phyloP scores from a whole-genome alignment of 2,329 filamentous ascomycete species.

The Emericellopsis cladophorae region DNA sequence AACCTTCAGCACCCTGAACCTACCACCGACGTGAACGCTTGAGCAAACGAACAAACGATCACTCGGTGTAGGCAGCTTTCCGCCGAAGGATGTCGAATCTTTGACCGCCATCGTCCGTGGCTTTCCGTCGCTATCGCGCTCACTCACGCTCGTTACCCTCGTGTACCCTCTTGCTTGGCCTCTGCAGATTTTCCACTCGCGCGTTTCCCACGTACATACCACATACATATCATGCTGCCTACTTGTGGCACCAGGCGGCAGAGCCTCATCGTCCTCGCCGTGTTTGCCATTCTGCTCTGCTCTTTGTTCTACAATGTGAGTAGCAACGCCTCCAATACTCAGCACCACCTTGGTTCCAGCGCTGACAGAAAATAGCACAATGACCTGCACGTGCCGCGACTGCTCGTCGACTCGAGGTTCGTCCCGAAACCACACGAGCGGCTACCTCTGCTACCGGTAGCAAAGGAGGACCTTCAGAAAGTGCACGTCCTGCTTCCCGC shows the following conservation, averaged over 20 bases:
- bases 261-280: slow-evolving; percentile 1
- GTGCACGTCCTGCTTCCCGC: slow-evolving; percentile 14
- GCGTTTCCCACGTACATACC: too few species aligned
- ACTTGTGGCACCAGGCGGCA: slow-evolving; percentile 1
- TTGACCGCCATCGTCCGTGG: too few species aligned
- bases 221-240: background rate
- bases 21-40: too few species aligned
- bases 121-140: too few species aligned
- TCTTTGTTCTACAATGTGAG: slow-evolving; percentile 1
- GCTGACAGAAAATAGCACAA: background rate
- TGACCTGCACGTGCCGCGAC: background rate
- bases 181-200: too few species aligned
- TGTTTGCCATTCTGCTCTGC: slow-evolving; percentile 1
- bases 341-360: too few species aligned
- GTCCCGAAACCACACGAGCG: slow-evolving; percentile 1
- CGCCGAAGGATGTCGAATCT: too few species aligned
- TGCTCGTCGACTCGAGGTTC: background rate
- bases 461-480: slow-evolving; percentile 1
- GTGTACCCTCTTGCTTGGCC: too few species aligned
- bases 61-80: too few species aligned
- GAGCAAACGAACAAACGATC: too few species aligned
- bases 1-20: too few species aligned
- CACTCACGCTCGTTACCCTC: too few species aligned
- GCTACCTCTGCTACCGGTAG: background rate
- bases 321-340: background rate